Percentiles rank a stretch among this genome's conserved stretches.
These are phyloP conservation scores for Dichotomocladium elegans DNA, from an alignment of 371 early-diverging fungal species.

Conservation along the genomic window DNA sequence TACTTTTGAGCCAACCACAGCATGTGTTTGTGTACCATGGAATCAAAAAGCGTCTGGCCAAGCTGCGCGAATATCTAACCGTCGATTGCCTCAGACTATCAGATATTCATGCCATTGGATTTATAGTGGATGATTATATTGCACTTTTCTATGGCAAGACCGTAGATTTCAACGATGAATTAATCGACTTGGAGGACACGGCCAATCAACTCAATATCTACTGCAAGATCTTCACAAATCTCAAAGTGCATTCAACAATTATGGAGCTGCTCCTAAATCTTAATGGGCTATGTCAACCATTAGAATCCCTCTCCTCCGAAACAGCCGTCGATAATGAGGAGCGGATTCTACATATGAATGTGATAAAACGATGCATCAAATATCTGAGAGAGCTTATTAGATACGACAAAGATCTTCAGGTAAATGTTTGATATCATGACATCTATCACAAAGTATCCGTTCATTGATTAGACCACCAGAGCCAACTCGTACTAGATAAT, in stretches of 20 bases:
- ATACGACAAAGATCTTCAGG: conserved; percentile 23
- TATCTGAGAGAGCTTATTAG: conserved; percentile 19
- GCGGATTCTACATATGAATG: not conserved
- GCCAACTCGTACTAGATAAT: conserved; percentile 27
- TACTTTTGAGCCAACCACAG: conserved; percentile 35
- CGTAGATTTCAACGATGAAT: conserved; percentile 21
- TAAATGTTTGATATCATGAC: not conserved
- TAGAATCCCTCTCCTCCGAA: not conserved
- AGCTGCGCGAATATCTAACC: too few relatives aligned
- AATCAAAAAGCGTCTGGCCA: conserved; percentile 26
- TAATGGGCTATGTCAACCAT: not conserved
- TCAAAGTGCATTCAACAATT: conserved; percentile 17
- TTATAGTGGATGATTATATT: conserved; percentile 25
- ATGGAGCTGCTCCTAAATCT: conserved; percentile 11
- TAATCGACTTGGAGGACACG: conserved; percentile 4
- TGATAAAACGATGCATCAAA: conserved; percentile 13
- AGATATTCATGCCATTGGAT: conserved; percentile 15
- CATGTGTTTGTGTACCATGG: conserved; percentile 37
- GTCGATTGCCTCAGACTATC: too few relatives aligned
- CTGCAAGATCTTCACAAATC: conserved; percentile 23
- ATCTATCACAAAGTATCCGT: not conserved
- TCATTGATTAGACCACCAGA: conserved; percentile 9
- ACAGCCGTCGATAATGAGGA: not conserved
- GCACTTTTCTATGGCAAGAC: conserved; percentile 29
- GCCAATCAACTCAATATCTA: conserved; percentile 13